Evolutionary conservation across 179 eudicot genomes (phyloP), one percentile per base, ranked within the genome.

Genomic region (Patellifolia procumbens): DNA sequence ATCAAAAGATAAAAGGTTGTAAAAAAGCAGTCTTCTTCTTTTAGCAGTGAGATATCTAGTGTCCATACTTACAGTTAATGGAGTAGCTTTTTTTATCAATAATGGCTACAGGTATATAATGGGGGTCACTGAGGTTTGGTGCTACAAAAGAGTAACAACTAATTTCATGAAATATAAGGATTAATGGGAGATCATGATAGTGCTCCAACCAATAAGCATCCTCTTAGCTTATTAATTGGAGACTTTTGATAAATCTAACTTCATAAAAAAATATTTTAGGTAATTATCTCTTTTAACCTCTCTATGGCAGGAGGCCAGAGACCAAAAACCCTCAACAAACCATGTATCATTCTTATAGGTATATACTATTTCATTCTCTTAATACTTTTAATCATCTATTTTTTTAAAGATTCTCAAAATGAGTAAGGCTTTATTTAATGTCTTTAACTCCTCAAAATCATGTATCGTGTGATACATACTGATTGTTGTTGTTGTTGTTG

Each of bases 311-410:
- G 83, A 79, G 84, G 63, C n/a, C 79, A 79, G 4, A 80, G 66
- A 56, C 15, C 76, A 39, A 73, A n/a, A 70, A 75, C 81, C 58
- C 90, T 92, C 83, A 94, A 87, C 86, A 88, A 79, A 59, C 83
- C 98, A 82, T 94, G 98, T 75, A 74, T 89, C 76, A 81, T 91
- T 68, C 86, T 94, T 53, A 89, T 92, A 84, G 96, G 98, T 94
- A 88, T 37, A 7, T 43, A 34, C 22, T 74, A 2, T 20, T 4
- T 2, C 19, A 9, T 42, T n/a, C 43, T n/a, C 37, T 10, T 28
- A n/a, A n/a, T n/a, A n/a, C n/a, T n/a, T n/a, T n/a, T n/a, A n/a
- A n/a, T n/a, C n/a, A n/a, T n/a, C n/a, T n/a, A n/a, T n/a, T n/a
- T n/a, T n/a, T n/a, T n/a, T n/a, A n/a, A n/a, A n/a, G n/a, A n/a